These are phyloP conservation scores for Sphagnum fallax DNA, from an alignment of 228 moss, liverwort and hornwort species.

Conservation along the genomic window DNA sequence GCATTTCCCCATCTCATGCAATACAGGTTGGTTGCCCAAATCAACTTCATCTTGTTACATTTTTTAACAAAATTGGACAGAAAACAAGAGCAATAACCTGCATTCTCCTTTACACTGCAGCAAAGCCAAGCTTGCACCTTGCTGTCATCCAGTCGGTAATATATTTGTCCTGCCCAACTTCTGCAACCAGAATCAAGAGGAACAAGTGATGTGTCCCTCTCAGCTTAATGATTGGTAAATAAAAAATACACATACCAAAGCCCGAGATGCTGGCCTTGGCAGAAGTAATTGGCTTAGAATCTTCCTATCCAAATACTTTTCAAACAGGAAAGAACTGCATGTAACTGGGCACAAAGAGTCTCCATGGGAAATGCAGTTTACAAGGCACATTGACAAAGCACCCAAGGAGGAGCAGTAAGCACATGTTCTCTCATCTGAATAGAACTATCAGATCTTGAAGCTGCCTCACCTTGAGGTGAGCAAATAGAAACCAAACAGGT, in stretches of 20 bases:
- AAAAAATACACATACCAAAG: neutral
- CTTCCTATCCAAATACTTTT: no score
- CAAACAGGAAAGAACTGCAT: neutral
- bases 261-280: neutral
- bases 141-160: constrained; percentile 62
- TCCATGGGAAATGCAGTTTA: neutral
- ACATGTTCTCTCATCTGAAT: no score
- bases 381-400: no score
- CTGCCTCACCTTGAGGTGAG: no score
- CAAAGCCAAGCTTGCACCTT: constrained; percentile 61
- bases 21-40: no score
- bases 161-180: constrained; percentile 41
- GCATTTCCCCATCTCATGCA: no score
- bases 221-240: neutral
- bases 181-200: constrained; percentile 20
- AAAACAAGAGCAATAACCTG: neutral
- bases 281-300: no score
- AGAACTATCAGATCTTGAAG: no score
- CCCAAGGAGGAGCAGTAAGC: no score
- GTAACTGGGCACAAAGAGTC: neutral
- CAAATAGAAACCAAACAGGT: no score
- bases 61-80: no score
- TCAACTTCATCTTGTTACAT: no score
- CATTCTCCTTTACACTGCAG: constrained; percentile 49
- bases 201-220: neutral